Conservation (phyloP, 1,284 basidiomycete genomes). For the Cryptococcus amylolentus region DNA sequence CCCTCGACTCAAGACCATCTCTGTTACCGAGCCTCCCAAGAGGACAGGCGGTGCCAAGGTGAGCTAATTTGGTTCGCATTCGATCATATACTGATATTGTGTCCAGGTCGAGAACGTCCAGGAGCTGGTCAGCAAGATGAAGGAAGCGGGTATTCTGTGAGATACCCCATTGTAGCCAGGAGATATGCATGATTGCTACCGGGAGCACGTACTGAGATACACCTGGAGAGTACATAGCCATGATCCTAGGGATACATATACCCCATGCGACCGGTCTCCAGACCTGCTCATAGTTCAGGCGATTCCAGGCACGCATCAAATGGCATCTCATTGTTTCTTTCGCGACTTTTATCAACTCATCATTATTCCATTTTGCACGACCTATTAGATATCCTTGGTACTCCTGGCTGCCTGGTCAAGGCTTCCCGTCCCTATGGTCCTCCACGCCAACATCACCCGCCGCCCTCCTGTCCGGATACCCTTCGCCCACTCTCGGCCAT, state of each 20-base stretch:
- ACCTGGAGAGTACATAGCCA: no score
- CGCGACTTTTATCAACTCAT: not conserved
- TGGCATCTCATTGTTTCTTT: not conserved
- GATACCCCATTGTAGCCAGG: not conserved
- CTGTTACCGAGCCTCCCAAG: slow-evolving; percentile 87
- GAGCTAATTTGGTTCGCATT: not conserved
- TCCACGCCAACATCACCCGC: no score
- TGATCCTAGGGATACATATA: no score
- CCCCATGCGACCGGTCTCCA: no score
- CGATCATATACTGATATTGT: not conserved
- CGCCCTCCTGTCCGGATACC: not conserved
- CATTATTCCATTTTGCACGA: no score
- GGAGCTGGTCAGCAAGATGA: slow-evolving; percentile 84
- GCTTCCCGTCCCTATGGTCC: no score
- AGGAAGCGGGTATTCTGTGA: slow-evolving; percentile 74
- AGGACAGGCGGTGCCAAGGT: slow-evolving; percentile 91
- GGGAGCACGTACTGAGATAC: not conserved
- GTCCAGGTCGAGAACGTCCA: slow-evolving; percentile 74
- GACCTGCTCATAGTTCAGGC: not conserved
- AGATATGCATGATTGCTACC: not conserved
- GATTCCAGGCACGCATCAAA: not conserved
- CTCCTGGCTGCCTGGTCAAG: no score
- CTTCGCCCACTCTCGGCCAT: not conserved
- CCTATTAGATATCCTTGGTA: no score
- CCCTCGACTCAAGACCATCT: slow-evolving; percentile 81